A percentile compares a stretch with the other conserved stretches of the same genome.
These are phyloP conservation scores for Viridothelium virens DNA, from an alignment of 495 filamentous ascomycete genomes.

Conservation along the genomic window DNA sequence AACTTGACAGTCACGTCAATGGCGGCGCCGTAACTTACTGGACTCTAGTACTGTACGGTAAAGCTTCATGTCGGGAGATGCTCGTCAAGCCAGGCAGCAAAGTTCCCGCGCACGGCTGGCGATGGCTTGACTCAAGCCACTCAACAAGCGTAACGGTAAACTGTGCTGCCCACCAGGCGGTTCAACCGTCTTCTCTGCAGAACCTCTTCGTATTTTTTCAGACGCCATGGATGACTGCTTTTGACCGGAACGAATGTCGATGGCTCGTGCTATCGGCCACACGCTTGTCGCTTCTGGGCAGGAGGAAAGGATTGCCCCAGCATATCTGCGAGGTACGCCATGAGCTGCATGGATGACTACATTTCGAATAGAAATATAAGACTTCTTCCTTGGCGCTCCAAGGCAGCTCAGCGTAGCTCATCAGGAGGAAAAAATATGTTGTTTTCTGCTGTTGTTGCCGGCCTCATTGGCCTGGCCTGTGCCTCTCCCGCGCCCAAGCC, in stretches of 20 bases:
- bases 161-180: no score
- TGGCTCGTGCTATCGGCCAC: background rate
- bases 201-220: background rate
- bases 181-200: background rate
- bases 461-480: constrained; percentile 8
- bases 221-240: background rate
- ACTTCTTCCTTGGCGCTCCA: background rate
- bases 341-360: background rate
- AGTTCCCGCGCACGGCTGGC: no score
- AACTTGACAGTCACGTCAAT: no score
- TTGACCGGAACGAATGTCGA: background rate
- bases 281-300: constrained; percentile 9
- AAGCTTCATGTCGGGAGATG: no score
- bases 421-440: background rate
- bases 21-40: no score
- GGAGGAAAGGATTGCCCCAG: background rate
- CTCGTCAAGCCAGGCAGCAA: no score
- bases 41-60: no score
- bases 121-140: no score
- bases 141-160: no score
- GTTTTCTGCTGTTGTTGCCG: constrained; percentile 1
- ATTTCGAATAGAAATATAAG: background rate
- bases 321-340: constrained; percentile 7
- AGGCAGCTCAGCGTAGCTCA: background rate
- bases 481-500: constrained; percentile 7